phyloP scores from a whole-genome alignment of 2,329 filamentous ascomycete genomes.

The Colletotrichum eleusines region DNA sequence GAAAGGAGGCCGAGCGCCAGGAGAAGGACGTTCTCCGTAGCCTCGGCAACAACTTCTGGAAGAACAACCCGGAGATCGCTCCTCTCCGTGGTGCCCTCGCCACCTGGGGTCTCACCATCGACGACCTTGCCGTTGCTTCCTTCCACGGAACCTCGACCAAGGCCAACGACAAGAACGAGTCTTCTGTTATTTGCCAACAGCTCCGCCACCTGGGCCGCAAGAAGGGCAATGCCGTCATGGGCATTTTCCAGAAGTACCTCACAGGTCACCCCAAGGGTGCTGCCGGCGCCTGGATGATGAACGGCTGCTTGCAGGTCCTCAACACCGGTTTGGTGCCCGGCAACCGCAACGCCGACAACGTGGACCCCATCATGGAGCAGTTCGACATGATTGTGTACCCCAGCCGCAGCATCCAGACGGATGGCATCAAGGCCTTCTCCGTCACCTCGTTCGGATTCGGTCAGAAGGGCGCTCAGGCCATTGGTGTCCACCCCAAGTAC shows the following conservation, averaged over 20 bases:
- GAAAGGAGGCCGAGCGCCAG: constrained; percentile 86
- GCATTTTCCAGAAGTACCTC: constrained; percentile 99
- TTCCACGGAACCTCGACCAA: constrained; percentile 99
- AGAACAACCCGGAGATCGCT: constrained; percentile 91
- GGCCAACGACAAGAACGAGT: constrained; percentile 99
- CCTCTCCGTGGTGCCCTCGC: constrained; percentile 95
- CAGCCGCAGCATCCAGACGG: constrained; percentile 93
- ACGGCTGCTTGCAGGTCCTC: constrained; percentile 95
- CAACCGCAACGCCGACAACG: constrained; percentile 97
- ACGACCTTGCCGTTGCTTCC: constrained; percentile 93
- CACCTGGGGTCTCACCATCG: constrained; percentile 97
- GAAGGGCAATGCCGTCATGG: constrained; percentile 95
- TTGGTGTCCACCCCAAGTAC: constrained; percentile 97
- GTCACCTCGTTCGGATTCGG: constrained; percentile 99
- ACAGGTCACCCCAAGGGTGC: constrained; percentile 99
- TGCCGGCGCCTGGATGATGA: constrained; percentile 99
- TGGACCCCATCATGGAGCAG: constrained; percentile 95
- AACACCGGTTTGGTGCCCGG: constrained; percentile 95
- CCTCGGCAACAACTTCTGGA: constrained; percentile 99
- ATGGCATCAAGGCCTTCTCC: constrained; percentile 98
- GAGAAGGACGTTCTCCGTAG: constrained; percentile 93
- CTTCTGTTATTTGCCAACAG: constrained; percentile 96
- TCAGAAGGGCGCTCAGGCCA: constrained; percentile 97
- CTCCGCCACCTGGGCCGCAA: constrained; percentile 92
- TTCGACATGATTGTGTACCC: constrained; percentile 99